Conservation (phyloP, 2,329 filamentous ascomycete species). For the Periconia sp. region DNA sequence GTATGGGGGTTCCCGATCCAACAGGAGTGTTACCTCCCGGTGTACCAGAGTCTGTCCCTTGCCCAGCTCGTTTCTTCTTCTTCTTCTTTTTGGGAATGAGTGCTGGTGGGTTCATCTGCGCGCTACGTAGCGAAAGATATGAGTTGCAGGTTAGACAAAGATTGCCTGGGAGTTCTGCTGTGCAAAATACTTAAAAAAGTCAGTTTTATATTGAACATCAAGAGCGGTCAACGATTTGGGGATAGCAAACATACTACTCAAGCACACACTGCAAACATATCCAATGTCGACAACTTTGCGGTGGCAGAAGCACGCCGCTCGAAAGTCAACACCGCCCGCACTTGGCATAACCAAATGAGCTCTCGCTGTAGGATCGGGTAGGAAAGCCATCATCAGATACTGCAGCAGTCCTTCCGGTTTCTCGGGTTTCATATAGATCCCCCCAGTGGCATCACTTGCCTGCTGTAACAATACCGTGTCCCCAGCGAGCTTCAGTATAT, state of each 20-base stretch:
- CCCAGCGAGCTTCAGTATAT: conserved; percentile 83
- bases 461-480: conserved; percentile 93
- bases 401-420: conserved; percentile 69
- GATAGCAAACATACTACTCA: conserved; percentile 67
- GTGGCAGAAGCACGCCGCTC: conserved; percentile 98
- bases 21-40: conserved; percentile 36
- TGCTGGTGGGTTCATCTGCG: conserved; percentile 36
- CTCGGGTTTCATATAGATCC: conserved; percentile 65
- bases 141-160: conserved; percentile 43
- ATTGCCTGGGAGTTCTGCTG: conserved; percentile 33
- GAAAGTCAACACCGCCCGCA: conserved; percentile 87
- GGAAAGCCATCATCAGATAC: conserved; percentile 91
- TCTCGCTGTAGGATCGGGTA: conserved; percentile 69
- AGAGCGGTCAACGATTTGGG: background rate
- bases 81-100: conserved; percentile 43
- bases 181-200: conserved; percentile 39
- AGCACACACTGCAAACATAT: conserved; percentile 93
- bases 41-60: conserved; percentile 36
- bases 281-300: conserved; percentile 86
- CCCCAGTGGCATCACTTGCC: conserved; percentile 73
- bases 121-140: conserved; percentile 39
- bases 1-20: conserved; percentile 36
- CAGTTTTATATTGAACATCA: background rate
- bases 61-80: conserved; percentile 40
- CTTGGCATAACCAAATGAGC: conserved; percentile 74